Conservation (phyloP, 371 early-diverging fungal species). For the Nematocida displodere region DNA sequence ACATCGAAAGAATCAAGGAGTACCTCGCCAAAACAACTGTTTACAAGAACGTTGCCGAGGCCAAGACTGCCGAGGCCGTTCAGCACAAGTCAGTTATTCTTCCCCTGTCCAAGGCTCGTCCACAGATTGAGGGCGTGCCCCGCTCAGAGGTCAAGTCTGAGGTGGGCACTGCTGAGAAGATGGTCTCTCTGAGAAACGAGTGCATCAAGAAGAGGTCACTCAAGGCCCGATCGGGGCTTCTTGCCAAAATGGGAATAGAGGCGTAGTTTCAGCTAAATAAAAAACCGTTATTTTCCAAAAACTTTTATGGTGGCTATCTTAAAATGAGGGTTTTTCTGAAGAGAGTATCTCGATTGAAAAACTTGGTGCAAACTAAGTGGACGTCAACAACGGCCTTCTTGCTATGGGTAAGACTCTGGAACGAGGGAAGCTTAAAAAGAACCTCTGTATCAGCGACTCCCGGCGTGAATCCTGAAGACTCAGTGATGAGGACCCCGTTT, state of each 20-base stretch:
- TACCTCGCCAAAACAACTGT: slow-evolving; percentile 69
- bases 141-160: slow-evolving; percentile 48
- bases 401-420: background rate
- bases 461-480: slow-evolving; percentile 26
- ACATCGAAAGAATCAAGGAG: slow-evolving; percentile 88
- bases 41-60: slow-evolving; percentile 57
- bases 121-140: slow-evolving; percentile 50
- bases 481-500: slow-evolving; percentile 4
- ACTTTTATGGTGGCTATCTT: too few relatives aligned
- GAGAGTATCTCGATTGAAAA: slow-evolving; percentile 16
- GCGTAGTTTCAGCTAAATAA: background rate
- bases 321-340: slow-evolving; percentile 2
- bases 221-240: slow-evolving; percentile 12
- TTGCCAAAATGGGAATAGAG: background rate
- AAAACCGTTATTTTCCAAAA: background rate
- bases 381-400: slow-evolving; percentile 10
- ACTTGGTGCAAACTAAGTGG: slow-evolving; percentile 5
- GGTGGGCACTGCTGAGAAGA: slow-evolving; percentile 2
- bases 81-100: slow-evolving; percentile 61
- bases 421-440: slow-evolving; percentile 29
- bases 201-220: slow-evolving; percentile 14
- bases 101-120: slow-evolving; percentile 49
- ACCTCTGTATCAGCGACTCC: slow-evolving; percentile 5
- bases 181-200: slow-evolving; percentile 33
- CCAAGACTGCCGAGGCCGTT: slow-evolving; percentile 52